phyloP scores from a whole-genome alignment of 345 rosid species.

The Rhodamnia rubescens region DNA sequence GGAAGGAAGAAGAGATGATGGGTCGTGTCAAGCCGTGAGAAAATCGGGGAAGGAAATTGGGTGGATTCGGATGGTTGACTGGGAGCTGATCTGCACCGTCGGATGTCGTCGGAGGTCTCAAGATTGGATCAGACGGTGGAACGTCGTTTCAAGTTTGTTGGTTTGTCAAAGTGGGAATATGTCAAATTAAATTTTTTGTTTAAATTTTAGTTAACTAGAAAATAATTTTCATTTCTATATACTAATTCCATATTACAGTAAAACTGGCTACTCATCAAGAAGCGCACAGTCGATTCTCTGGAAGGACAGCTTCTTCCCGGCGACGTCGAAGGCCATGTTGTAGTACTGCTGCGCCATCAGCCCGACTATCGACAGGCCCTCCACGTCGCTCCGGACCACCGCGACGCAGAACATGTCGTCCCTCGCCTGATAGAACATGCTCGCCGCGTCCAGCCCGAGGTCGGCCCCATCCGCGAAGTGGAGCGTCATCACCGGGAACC shows the following conservation, averaged over 20 bases:
- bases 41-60: not conserved
- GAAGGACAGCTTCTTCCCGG: constrained; percentile 1
- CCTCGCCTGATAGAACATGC: constrained; percentile 30
- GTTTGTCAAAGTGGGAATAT: not conserved
- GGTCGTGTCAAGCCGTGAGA: not conserved
- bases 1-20: not conserved
- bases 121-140: not conserved
- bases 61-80: not conserved
- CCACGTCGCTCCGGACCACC: constrained; percentile 8
- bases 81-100: not conserved
- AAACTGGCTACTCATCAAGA: constrained; percentile 3
- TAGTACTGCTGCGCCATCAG: constrained; percentile 30
- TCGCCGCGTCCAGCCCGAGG: constrained; percentile 28
- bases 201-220: too few relatives aligned
- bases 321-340: constrained; percentile 20
- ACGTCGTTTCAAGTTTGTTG: not conserved
- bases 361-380: constrained; percentile 11
- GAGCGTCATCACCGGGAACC: constrained; percentile 42
- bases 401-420: constrained; percentile 38
- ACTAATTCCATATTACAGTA: too few relatives aligned
- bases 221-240: too few relatives aligned
- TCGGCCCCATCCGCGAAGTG: constrained; percentile 44
- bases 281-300: constrained; percentile 24
- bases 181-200: not conserved
- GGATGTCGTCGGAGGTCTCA: not conserved